phyloP scores from a whole-genome alignment of 768 basidiomycete genomes.

The Tricholoma saponaceum region DNA sequence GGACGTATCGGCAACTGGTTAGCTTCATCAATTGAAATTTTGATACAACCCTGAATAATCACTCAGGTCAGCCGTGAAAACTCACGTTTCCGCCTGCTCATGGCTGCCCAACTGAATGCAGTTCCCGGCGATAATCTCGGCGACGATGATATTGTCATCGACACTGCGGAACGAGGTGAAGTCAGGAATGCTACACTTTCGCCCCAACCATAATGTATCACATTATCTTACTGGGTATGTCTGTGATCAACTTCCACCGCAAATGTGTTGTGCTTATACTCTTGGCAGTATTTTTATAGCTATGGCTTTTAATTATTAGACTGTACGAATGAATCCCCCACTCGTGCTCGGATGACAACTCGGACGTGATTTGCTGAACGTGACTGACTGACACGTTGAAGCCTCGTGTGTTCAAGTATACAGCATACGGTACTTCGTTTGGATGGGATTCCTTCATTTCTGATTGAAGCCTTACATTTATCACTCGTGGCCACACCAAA shows the following conservation, averaged over 20 bases:
- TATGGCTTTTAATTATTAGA: background rate
- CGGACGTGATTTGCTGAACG: constrained; percentile 2
- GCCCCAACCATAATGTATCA: background rate
- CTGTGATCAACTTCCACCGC: background rate
- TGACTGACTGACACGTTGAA: constrained; percentile 13
- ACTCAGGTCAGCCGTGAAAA: constrained; percentile 57
- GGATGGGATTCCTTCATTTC: constrained; percentile 1
- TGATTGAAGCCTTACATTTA: background rate
- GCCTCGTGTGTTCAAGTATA: constrained; percentile 13
- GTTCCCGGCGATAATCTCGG: constrained; percentile 25
- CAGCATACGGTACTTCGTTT: background rate
- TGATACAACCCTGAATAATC: background rate
- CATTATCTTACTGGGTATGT: background rate
- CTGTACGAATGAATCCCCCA: background rate
- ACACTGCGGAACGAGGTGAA: background rate
- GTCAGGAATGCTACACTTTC: background rate
- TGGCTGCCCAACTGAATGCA: constrained; percentile 84
- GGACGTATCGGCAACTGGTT: constrained; percentile 76
- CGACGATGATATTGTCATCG: background rate
- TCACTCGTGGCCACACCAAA: constrained; percentile 1
- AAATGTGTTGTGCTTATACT: background rate
- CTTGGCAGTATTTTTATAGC: background rate
- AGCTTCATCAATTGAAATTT: constrained; percentile 15
- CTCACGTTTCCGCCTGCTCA: constrained; percentile 80
- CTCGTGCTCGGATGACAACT: background rate